Evolutionary conservation across 306 rosid species (phyloP).

Genomic region (Cicer pinnatifidum): DNA sequence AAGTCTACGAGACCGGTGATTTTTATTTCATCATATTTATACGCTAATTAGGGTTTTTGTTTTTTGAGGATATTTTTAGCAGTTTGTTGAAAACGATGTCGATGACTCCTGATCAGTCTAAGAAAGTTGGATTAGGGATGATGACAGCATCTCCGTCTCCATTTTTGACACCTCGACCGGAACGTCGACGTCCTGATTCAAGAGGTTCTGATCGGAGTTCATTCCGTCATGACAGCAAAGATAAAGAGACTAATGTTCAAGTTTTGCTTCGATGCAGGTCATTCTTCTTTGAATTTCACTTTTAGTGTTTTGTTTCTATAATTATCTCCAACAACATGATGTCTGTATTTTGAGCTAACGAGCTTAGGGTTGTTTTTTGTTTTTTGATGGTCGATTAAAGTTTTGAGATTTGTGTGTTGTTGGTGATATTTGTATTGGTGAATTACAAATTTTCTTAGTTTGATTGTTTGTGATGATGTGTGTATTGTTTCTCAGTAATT

Average conservation of each 20-base stretch:
- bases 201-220: constrained; percentile 63
- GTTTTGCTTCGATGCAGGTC: constrained; percentile 96
- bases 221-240: constrained; percentile 65
- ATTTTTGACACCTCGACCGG: constrained; percentile 89
- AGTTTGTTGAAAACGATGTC: constrained; percentile 52
- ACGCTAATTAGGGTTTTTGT: constrained; percentile 7
- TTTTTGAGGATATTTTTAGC: neutral
- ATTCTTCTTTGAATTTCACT: neutral
- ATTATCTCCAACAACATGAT: neutral
- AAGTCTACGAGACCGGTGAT: neutral
- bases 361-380: neutral
- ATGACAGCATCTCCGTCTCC: constrained; percentile 74
- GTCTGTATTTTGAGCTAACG: neutral
- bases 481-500: neutral
- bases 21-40: too few relatives aligned
- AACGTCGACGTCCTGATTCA: constrained; percentile 70
- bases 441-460: constrained; percentile 3
- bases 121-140: constrained; percentile 78
- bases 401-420: neutral
- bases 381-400: neutral
- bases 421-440: neutral
- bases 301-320: neutral
- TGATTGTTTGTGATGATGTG: constrained; percentile 16
- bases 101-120: constrained; percentile 74
- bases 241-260: constrained; percentile 77